phyloP scores from a whole-genome alignment of 176 grass and related monocot species.

The Pontederia paniculata region DNA sequence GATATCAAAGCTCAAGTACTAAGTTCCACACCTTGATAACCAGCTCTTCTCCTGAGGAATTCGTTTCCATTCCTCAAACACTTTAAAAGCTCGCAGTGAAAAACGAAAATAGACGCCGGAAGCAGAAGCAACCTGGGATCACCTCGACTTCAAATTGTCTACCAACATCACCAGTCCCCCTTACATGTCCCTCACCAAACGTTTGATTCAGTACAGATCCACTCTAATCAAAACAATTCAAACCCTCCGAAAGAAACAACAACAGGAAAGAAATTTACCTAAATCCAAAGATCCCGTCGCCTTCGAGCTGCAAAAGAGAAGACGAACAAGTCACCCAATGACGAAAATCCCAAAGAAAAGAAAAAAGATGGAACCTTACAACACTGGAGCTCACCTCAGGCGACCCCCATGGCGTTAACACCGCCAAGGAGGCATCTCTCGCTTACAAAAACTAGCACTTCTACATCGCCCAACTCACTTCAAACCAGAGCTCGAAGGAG shows the following conservation, averaged over 20 bases:
- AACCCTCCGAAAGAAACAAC: slow-evolving; percentile 19
- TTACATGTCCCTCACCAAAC: slow-evolving; percentile 60
- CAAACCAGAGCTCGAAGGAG: slow-evolving; percentile 2
- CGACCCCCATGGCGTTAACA: slow-evolving; percentile 26
- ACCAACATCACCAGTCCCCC: slow-evolving; percentile 61
- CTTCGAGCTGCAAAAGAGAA: slow-evolving; percentile 16
- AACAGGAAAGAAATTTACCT: slow-evolving; percentile 27
- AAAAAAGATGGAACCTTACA: neutral
- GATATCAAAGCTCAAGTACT: neutral
- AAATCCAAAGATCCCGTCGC: slow-evolving; percentile 38
- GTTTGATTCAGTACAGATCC: slow-evolving; percentile 35
- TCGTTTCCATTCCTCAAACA: slow-evolving; percentile 13
- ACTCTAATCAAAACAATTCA: slow-evolving; percentile 27
- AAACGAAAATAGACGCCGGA: slow-evolving; percentile 6
- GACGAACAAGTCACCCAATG: slow-evolving; percentile 8
- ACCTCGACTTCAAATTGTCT: slow-evolving; percentile 66
- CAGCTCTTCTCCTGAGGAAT: slow-evolving; percentile 12
- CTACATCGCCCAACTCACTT: slow-evolving; percentile 8
- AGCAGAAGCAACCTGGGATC: slow-evolving; percentile 30
- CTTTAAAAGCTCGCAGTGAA: slow-evolving; percentile 8
- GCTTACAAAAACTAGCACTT: neutral
- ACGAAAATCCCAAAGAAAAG: slow-evolving; percentile 11
- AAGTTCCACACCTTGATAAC: slow-evolving; percentile 1
- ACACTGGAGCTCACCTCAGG: slow-evolving; percentile 32
- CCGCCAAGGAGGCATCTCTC: slow-evolving; percentile 22